A percentile compares a stretch with the other conserved stretches of the same genome.
Evolutionary conservation across 129 eudicot genomes (phyloP).

Genomic region (Kitagawia praeruptora): DNA sequence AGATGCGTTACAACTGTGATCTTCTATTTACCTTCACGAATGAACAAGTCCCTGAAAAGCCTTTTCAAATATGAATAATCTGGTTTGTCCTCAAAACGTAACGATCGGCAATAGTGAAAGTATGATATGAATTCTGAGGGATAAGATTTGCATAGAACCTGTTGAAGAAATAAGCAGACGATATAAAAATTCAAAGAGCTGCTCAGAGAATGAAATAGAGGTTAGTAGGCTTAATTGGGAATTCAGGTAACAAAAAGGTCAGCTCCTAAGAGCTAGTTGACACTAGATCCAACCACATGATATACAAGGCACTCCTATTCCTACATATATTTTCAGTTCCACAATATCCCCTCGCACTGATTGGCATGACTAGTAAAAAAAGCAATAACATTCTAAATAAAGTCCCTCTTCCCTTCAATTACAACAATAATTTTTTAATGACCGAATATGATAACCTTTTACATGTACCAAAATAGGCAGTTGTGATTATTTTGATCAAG

Average conservation of each 20-base stretch:
- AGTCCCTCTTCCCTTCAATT: background rate
- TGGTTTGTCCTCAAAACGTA: conserved; percentile 93
- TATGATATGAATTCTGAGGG: conserved; percentile 91
- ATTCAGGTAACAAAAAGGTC: background rate
- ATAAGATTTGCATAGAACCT: conserved; percentile 94
- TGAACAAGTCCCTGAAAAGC: conserved; percentile 89
- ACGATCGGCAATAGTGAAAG: conserved; percentile 85
- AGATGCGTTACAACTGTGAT: background rate
- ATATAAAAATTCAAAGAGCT: background rate
- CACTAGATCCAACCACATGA: background rate
- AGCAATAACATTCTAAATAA: background rate
- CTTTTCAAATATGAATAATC: conserved; percentile 93
- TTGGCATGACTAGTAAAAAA: background rate
- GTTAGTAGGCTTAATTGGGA: background rate
- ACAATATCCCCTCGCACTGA: background rate
- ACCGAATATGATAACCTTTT: background rate
- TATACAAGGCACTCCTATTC: background rate
- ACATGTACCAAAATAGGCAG: background rate
- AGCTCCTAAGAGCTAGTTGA: background rate
- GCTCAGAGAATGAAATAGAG: background rate
- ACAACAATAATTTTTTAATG: background rate
- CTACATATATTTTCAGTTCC: background rate
- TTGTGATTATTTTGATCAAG: background rate
- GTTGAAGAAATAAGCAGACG: conserved; percentile 1
- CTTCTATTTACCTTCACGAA: conserved; percentile 67